phyloP scores from a whole-genome alignment of 1,139 yeast species.

The Geotrichum citri-aurantii region DNA sequence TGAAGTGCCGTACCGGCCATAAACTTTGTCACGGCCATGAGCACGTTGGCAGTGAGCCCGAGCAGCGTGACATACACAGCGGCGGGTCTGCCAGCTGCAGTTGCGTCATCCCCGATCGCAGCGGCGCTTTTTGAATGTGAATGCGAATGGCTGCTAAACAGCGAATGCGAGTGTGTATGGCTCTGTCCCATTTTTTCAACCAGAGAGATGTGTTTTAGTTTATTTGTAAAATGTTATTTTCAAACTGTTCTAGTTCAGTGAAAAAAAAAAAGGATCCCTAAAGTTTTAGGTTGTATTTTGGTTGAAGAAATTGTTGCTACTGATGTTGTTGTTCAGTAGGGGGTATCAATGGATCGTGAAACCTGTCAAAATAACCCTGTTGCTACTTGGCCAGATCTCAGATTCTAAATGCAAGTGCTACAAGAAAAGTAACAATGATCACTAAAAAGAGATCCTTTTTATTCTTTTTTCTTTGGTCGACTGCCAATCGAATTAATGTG shows the following conservation, averaged over 20 bases:
- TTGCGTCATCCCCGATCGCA: slow-evolving; percentile 27
- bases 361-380: slow-evolving; percentile 16
- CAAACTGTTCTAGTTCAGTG: background rate
- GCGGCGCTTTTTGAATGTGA: slow-evolving; percentile 27
- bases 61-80: slow-evolving; percentile 92
- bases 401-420: background rate
- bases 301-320: background rate
- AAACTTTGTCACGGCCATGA: slow-evolving; percentile 82
- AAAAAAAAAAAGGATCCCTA: background rate
- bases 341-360: slow-evolving; percentile 21
- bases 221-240: slow-evolving; percentile 1
- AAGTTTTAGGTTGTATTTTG: background rate
- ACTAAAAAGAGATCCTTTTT: background rate
- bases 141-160: slow-evolving; percentile 22
- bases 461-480: too few species aligned
- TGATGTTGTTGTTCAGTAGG: background rate
- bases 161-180: slow-evolving; percentile 9
- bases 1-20: slow-evolving; percentile 87
- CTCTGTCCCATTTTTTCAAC: background rate
- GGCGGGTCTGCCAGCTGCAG: slow-evolving; percentile 50
- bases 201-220: background rate
- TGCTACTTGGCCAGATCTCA: background rate
- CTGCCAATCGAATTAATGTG: too few species aligned
- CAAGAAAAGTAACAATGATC: background rate
- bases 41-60: slow-evolving; percentile 78